Percentiles rank a stretch among this genome's conserved stretches.
Evolutionary conservation across 2,329 filamentous ascomycete species (phyloP).

Genomic region (Chaetomium olivaceum): DNA sequence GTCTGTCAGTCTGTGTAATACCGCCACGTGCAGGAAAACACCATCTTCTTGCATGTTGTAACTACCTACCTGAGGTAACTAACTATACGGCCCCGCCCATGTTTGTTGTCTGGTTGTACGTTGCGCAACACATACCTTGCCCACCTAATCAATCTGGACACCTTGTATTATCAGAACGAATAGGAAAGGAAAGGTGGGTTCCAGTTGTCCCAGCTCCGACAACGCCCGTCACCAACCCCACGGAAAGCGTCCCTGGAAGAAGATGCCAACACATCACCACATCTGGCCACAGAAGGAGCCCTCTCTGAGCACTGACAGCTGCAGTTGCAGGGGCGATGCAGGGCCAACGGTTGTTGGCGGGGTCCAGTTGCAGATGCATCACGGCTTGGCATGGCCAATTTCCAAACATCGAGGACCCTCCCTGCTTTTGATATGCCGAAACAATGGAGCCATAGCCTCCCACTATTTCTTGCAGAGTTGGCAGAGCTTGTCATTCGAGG

Average conservation of each 20-base stretch:
- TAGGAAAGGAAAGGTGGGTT: background rate
- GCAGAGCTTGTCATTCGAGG: background rate
- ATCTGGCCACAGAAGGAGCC: background rate
- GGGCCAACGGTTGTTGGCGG: background rate
- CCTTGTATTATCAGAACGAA: background rate
- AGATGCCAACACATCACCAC: slow-evolving; percentile 3
- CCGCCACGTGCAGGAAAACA: background rate
- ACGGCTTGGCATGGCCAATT: slow-evolving; percentile 8
- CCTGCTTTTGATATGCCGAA: background rate
- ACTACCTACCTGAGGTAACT: too few relatives aligned
- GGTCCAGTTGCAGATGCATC: background rate
- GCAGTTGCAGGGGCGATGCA: background rate
- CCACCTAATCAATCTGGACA: background rate
- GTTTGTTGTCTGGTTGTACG: background rate
- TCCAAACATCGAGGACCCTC: slow-evolving; percentile 2
- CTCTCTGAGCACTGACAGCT: background rate
- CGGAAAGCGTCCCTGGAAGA: background rate
- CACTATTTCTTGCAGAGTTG: background rate
- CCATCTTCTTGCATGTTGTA: background rate
- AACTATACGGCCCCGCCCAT: background rate
- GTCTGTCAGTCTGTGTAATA: slow-evolving; percentile 1
- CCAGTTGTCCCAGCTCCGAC: background rate
- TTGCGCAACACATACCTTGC: background rate
- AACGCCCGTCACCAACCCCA: background rate
- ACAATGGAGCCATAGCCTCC: background rate